Conservation (phyloP, 441 rosid genomes). For the Brassica balearica region DNA sequence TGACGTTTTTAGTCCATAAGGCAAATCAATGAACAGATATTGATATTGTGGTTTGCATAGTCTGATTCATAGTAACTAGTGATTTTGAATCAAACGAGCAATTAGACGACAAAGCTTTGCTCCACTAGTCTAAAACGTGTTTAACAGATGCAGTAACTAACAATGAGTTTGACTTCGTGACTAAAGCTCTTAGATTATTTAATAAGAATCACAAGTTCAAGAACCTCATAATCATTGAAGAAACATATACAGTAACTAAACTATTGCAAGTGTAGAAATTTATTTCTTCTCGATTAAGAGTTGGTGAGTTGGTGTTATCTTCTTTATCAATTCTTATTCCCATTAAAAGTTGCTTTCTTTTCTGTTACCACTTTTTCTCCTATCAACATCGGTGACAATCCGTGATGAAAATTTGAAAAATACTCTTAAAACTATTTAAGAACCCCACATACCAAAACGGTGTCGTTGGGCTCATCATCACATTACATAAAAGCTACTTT, state of each 20-base stretch:
- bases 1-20: too few species aligned
- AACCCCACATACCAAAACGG: constrained; percentile 20
- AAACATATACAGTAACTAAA: not conserved
- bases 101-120: not conserved
- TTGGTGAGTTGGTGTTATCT: constrained; percentile 5
- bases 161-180: not conserved
- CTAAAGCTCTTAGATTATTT: not conserved
- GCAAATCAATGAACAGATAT: too few species aligned
- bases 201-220: not conserved
- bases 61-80: not conserved
- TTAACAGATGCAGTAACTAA: not conserved
- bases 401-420: constrained; percentile 7
- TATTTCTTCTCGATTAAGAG: not conserved
- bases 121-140: not conserved
- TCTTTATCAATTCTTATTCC: not conserved
- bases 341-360: not conserved
- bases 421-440: not conserved
- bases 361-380: not conserved
- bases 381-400: constrained; percentile 27
- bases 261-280: not conserved
- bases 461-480: constrained; percentile 1
- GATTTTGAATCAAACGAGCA: not conserved
- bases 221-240: not conserved
- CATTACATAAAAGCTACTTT: constrained; percentile 24
- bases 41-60: not conserved